Evolutionary conservation across 2,329 filamentous ascomycete genomes (phyloP).

Genomic region (Coleophoma cylindrospora): DNA sequence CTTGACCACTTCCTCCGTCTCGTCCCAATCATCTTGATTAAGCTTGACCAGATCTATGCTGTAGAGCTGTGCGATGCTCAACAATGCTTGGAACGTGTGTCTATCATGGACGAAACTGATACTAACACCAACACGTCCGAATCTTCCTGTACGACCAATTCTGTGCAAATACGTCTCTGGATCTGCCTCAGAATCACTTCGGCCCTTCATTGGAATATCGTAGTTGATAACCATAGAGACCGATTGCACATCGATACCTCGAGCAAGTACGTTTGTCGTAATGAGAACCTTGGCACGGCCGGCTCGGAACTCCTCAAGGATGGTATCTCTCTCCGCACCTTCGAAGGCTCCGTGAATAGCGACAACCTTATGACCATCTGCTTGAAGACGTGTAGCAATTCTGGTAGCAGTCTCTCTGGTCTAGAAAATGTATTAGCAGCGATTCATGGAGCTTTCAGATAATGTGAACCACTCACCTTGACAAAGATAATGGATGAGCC

Average conservation of each 20-base stretch:
- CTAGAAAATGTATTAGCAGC: conserved; percentile 34
- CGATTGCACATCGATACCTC: conserved; percentile 88
- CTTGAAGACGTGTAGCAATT: conserved; percentile 81
- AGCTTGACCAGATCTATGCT: conserved; percentile 76
- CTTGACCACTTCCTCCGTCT: conserved; percentile 78
- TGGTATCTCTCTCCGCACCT: conserved; percentile 72
- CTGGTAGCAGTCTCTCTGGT: conserved; percentile 79
- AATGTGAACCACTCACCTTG: conserved; percentile 50
- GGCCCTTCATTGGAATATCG: conserved; percentile 71
- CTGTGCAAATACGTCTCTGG: conserved; percentile 96
- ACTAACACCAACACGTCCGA: conserved; percentile 92
- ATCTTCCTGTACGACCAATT: conserved; percentile 94
- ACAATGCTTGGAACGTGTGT: conserved; percentile 73
- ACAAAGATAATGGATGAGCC: conserved; percentile 98
- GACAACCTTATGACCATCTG: conserved; percentile 87
- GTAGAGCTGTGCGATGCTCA: conserved; percentile 76
- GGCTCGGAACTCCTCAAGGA: conserved; percentile 81
- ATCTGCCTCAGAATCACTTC: conserved; percentile 78
- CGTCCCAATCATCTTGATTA: conserved; percentile 84
- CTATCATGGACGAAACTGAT: conserved; percentile 92
- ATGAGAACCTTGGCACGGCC: conserved; percentile 94
- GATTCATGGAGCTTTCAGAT: neutral
- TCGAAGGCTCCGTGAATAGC: conserved; percentile 87
- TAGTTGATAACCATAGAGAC: conserved; percentile 99
- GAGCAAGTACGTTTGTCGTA: conserved; percentile 92